Base-by-base conservation (phyloP, 2,329 filamentous ascomycete genomes). In the Phialemonium atrogriseum region DNA sequence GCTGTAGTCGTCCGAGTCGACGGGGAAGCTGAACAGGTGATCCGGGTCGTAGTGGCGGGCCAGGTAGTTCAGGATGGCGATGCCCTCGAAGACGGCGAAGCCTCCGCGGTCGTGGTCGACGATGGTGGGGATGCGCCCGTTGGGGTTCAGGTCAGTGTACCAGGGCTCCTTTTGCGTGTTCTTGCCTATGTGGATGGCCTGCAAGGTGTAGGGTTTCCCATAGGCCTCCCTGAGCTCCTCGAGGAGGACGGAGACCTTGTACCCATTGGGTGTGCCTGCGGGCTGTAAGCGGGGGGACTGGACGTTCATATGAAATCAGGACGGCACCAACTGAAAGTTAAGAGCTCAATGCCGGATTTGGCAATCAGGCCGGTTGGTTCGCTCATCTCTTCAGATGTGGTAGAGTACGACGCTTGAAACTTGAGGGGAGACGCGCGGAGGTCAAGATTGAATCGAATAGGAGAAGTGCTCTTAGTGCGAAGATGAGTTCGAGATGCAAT, bases 41-140 rank as follows among this genome's bases (percentile, higher is more conserved):
- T 42, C 34, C 8, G 33, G 27, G 32, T 44, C 41, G 33, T 44
- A 44, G 36, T 42, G 38, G 17, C 39, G 32, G 7, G 33, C 16
- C 24, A 89, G 66, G 54, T 89, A 89, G 37, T 73, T 65, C 47
- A 88, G 66, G 46, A 88, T 88, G 38, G 79, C 73, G 27, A 77
- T 71, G 26, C 77, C 79, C 55, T 91, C 84, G 46, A 88, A 89
- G 17, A 89, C 74, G 25, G 68, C 55, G 31, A 81, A 71, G 27
- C 56, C 67, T 34, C 60, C 59, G 39, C 73, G 66, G 52, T 81
- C 73, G 42, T 82, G 77, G 55, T 82, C 77, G 18, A 80, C 66
- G 27, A 82, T 68, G 27, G 70, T 75, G 2, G 77, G 75, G 43
- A 80, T 80, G 11, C 75, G 66, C 4, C 77, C 77, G 51, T 82